Evolutionary conservation across 208 protist genomes (phyloP), one percentile per base, ranked within the genome.

Genomic region (Baffinella frigidus): DNA sequence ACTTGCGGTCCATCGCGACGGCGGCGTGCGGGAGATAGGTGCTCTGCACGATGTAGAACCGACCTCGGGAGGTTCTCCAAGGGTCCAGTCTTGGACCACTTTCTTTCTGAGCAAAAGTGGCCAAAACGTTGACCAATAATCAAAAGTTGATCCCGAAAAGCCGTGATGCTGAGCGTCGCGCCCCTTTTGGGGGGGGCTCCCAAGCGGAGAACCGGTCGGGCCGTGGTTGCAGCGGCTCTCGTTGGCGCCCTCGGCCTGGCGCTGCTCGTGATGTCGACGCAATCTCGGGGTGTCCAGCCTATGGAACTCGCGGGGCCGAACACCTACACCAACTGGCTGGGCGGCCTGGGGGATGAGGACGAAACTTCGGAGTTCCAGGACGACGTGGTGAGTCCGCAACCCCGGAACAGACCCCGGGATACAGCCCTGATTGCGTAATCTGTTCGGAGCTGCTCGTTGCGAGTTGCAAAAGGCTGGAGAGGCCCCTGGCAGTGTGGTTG

Each of bases 321-420:
- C 80, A 87, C 43, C 39, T 87, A 87, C 48, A n/a, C 17, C 35
- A 43, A 87, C 14, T 87, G 80, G 80, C 80, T 87, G 30, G 39
- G 39, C 48, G 61, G 39, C 27, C 48, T 87, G 27, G 61, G 38
- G 24, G 80, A 43, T 41, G 39, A 50, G n/a, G 36, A 64, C 51
- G 80, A 87, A 27, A 43, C 39, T 17, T 3, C 14, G 33, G 80
- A 87, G n/a, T 87, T 87, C 27, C 35, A 9, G 35, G 61, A 87
- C 27, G 80, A 87, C 48, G 51, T 87, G 43, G 80, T 87, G 48
- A 87, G 71, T 64, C n/a, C n/a, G n/a, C n/a, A n/a, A n/a, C n/a
- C n/a, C n/a, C n/a, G 56, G n/a, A 64, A 64, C 56, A 64, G n/a
- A 64, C n/a, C 56, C 20, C n/a, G 56, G 20, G 56, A 64, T n/a